Evolutionary conservation across 73 alveolate species (phyloP).

Genomic region (Symbiodinium pilosum): DNA sequence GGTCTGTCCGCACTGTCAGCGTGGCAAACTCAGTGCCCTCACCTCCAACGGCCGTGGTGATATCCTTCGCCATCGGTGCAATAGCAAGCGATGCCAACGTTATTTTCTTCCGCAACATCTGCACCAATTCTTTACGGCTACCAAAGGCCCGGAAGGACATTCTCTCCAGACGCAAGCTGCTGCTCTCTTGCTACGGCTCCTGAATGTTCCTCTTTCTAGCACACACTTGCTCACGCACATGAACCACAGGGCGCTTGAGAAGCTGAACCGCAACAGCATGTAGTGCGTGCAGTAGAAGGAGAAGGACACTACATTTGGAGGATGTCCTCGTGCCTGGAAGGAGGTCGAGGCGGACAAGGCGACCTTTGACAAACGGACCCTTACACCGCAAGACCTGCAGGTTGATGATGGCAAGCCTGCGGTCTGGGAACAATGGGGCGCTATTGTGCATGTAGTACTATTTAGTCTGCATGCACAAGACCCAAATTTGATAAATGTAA

Average conservation of each 20-base stretch:
- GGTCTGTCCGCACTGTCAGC: neutral
- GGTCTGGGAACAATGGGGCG: too few species aligned
- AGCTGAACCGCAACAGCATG: neutral
- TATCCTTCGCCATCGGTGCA: neutral
- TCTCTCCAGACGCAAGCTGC: neutral
- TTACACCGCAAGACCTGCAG: neutral
- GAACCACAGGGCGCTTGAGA: neutral
- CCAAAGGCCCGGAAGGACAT: neutral
- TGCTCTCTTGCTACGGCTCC: neutral
- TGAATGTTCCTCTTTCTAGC: neutral
- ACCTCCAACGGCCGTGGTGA: neutral
- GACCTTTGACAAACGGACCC: neutral
- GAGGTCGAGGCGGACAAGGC: slow-evolving; percentile 2
- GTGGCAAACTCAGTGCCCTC: neutral
- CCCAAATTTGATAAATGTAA: too few species aligned
- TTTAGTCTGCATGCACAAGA: too few species aligned
- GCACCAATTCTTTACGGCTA: neutral
- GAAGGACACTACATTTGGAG: neutral
- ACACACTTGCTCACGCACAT: neutral
- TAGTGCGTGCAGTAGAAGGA: neutral
- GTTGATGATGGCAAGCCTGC: too few species aligned
- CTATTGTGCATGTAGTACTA: too few species aligned
- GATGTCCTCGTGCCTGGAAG: neutral
- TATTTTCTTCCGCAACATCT: neutral
- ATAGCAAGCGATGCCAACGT: neutral